Base-by-base conservation (phyloP, 2,329 filamentous ascomycete species). In the Stemphylium beticola region DNA sequence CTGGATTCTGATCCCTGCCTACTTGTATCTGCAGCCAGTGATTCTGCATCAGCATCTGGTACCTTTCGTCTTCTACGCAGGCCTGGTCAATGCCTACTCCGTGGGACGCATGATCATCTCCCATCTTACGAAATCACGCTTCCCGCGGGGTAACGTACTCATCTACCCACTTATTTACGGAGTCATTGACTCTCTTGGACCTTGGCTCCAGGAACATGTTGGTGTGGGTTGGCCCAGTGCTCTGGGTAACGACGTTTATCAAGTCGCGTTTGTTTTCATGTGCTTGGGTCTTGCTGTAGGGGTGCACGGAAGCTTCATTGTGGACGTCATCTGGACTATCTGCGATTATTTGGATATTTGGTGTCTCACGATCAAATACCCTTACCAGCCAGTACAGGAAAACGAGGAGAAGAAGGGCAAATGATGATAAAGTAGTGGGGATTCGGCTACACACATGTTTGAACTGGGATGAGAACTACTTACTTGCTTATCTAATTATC, bases 261-360 rank as follows among this genome's bases (percentile, higher is more conserved):
- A 97, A 78, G 89, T 96, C 43, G 90, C 91, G 2, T 96, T 93
- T 76, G 85, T 96, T 73, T 98, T 96, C 77, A 84, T 87, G 71
- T 93, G 93, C 79, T 79, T 98, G 20, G 95, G 95, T 20, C 79
- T 91, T 55, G 90, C 89, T 0, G 75, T 96, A 42, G 95, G 95
- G 31, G 87, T 98, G n/a, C 97, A 99, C 78, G 93, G 92, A 56
- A 96, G 92, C 75, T 99, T 99, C 74, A 92, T 98, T 52, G 90
- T 96, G 29, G 95, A 98, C 74, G 93, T 98, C 52, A 97, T 99
- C 64, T 92, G 95, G 55, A 96, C 92, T 26, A 98, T 99, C 66
- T 99, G 95, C 78, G 95, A 99, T 75, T 96, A 96, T 74, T 83
- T 98, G 57, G 95, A 99, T 74, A 99, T 99, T 64, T 98, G 92